Evolutionary conservation across 1,284 basidiomycete genomes (phyloP).

Genomic region (Rhodotorula sp.): DNA sequence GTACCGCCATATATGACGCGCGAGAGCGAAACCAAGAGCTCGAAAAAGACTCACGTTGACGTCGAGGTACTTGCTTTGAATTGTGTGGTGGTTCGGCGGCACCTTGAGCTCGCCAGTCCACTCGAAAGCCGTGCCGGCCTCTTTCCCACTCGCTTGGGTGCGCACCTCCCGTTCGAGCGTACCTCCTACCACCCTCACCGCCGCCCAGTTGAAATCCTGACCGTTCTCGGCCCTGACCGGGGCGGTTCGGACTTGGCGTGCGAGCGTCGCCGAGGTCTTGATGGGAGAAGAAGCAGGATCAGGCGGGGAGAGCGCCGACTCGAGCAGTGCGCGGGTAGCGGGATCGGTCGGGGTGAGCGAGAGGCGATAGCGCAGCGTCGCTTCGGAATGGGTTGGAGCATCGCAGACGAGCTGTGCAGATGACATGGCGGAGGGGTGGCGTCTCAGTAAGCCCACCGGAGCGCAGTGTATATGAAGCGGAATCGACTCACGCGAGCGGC

Average conservation of each 20-base stretch:
- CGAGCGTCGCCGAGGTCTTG: conserved; percentile 1
- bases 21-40: background rate
- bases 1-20: rapidly evolving
- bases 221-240: conserved; percentile 19
- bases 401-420: conserved; percentile 8
- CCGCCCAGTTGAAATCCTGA: conserved; percentile 13
- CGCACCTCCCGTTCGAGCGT: background rate
- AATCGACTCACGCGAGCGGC: background rate
- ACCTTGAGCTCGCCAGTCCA: conserved; percentile 9
- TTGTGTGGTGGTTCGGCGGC: conserved; percentile 13
- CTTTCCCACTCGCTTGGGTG: too few species aligned
- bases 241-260: conserved; percentile 20
- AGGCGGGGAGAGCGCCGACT: background rate
- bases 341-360: conserved; percentile 5
- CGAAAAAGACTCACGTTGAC: conserved; percentile 8
- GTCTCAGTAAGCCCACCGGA: background rate
- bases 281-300: conserved; percentile 3
- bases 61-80: conserved; percentile 9
- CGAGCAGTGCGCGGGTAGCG: background rate
- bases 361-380: conserved; percentile 14
- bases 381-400: background rate
- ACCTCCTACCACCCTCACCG: conserved; percentile 5
- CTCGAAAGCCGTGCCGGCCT: background rate
- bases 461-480: background rate
- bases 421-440: background rate